These are phyloP conservation scores for Paramecium bursaria DNA, from an alignment of 73 alveolate genomes.

Conservation along the genomic window DNA sequence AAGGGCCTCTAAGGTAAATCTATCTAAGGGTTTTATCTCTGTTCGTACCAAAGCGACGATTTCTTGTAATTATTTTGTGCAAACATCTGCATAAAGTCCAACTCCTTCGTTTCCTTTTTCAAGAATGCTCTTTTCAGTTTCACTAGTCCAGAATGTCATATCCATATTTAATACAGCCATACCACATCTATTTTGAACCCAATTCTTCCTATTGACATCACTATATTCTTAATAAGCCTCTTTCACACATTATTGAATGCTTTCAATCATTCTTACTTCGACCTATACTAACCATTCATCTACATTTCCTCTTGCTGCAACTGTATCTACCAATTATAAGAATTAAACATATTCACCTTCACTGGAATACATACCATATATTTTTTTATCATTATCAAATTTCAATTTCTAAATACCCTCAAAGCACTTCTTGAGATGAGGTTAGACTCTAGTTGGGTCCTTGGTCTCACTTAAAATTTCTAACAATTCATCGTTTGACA, in stretches of 20 bases:
- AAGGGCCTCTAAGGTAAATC: constrained; percentile 96
- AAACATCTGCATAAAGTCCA: constrained; percentile 78
- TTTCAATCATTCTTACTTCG: constrained; percentile 94
- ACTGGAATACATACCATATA: constrained; percentile 93
- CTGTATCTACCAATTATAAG: constrained; percentile 90
- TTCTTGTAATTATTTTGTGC: constrained; percentile 90
- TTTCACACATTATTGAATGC: constrained; percentile 87
- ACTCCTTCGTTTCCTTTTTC: constrained; percentile 93
- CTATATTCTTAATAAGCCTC: constrained; percentile 91
- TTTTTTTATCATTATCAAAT: constrained; percentile 95
- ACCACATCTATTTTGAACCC: constrained; percentile 96
- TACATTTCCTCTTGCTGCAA: constrained; percentile 97
- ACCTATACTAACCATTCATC: constrained; percentile 99
- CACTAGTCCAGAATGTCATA: constrained; percentile 97
- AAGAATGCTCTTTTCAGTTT: constrained; percentile 91
- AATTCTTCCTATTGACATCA: constrained; percentile 86
- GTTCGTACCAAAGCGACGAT: constrained; percentile 98
- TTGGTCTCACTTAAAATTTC: constrained; percentile 97
- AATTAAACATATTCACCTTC: constrained; percentile 87
- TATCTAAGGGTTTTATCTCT: constrained; percentile 93
- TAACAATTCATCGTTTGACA: constrained; percentile 96
- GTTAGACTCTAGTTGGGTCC: constrained; percentile 95
- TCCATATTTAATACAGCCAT: constrained; percentile 95
- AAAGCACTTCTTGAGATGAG: constrained; percentile 97
- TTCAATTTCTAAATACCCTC: constrained; percentile 94